phyloP scores from a whole-genome alignment of 352 stramenopile genomes.

The Pythium diclinum region DNA sequence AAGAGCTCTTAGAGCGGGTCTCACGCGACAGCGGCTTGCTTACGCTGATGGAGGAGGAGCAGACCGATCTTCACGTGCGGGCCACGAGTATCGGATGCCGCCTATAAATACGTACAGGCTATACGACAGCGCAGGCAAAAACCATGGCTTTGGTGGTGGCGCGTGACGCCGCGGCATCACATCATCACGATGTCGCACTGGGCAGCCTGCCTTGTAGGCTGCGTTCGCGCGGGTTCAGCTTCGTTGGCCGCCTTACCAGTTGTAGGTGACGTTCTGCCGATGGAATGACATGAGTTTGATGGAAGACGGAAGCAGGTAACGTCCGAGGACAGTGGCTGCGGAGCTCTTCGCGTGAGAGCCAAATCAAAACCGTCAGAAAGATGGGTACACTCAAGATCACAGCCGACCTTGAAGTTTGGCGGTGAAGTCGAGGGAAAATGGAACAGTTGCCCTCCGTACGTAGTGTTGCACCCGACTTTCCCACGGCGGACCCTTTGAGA shows the following conservation, averaged over 20 bases:
- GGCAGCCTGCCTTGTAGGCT: neutral
- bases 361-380: neutral
- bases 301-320: neutral
- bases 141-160: neutral
- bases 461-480: neutral
- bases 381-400: neutral
- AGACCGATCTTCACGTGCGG: neutral
- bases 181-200: constrained; percentile 2
- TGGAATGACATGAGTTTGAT: neutral
- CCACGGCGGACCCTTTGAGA: neutral
- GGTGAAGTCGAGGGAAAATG: neutral
- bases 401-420: constrained; percentile 4
- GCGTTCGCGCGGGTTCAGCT: neutral
- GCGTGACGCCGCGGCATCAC: constrained; percentile 4
- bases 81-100: neutral
- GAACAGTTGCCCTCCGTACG: neutral
- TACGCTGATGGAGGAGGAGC: neutral
- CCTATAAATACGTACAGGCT: neutral
- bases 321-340: neutral
- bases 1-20: neutral
- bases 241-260: neutral
- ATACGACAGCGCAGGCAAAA: neutral
- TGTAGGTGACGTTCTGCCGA: neutral
- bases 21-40: neutral
- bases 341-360: neutral